Conservation (phyloP, 768 basidiomycete genomes). For the Mrakia frigida region DNA sequence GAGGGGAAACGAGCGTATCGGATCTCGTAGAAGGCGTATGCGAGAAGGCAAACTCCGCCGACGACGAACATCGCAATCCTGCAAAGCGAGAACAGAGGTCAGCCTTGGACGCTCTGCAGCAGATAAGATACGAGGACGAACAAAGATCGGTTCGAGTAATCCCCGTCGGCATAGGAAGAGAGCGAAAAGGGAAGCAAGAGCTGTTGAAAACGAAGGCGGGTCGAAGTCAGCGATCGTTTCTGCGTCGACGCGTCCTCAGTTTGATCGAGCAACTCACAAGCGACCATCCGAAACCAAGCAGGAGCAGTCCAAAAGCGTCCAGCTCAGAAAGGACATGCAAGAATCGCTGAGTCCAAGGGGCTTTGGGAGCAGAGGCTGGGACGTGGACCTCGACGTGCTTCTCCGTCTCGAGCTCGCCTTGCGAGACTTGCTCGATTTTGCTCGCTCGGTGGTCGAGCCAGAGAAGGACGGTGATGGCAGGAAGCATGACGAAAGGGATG, state of each 20-base stretch:
- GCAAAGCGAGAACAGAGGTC: not conserved
- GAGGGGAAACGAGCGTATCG: constrained; percentile 11
- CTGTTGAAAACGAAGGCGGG: constrained; percentile 32
- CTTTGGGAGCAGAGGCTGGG: not conserved
- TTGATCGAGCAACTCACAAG: not conserved
- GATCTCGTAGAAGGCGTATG: constrained; percentile 17
- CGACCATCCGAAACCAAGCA: constrained; percentile 38
- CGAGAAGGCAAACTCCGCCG: constrained; percentile 11
- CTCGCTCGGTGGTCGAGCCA: constrained; percentile 30
- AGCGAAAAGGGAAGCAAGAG: constrained; percentile 41
- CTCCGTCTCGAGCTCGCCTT: not conserved
- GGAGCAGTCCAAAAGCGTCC: constrained; percentile 39
- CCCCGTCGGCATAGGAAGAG: constrained; percentile 35
- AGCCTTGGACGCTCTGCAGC: not conserved
- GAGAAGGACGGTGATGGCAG: constrained; percentile 39
- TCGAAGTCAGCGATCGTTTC: not conserved
- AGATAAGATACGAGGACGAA: not conserved
- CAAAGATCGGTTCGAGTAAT: constrained; percentile 37
- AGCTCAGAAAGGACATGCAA: constrained; percentile 18
- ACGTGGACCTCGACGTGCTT: not conserved
- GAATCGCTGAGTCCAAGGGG: not conserved
- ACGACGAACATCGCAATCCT: constrained; percentile 29
- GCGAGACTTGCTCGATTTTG: no score
- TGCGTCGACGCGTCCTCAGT: no score
- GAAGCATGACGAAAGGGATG: constrained; percentile 38